Base-by-base conservation (phyloP, 2,329 filamentous ascomycete genomes). In the Nothopassalora personata region DNA sequence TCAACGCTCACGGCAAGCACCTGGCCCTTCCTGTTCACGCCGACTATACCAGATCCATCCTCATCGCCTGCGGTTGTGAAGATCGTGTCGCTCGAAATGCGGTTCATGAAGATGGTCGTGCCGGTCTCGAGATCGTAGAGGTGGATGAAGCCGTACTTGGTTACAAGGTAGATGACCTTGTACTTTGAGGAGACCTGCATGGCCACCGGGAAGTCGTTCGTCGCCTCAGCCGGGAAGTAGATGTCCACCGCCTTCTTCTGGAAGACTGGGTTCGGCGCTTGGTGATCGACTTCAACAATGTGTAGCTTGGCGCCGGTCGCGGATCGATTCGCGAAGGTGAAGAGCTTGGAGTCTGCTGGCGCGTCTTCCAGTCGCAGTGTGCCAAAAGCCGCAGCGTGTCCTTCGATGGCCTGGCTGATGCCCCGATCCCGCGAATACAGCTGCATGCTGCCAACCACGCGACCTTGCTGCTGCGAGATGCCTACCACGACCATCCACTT, bases 401-500 rank as follows among this genome's bases (percentile, higher is more conserved):
- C 94, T 78, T 99, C 94, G 69, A 99, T 97, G 62, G 92, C 88
- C 77, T 99, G 95, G 77, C 93, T 97, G 74, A 99, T 96, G 56
- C 92, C 92, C 66, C 94, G 88, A 69, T 97, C 93, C 74, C 88
- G 91, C 60, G 94, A 97, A 78, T 96, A 97, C 36, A 99, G 84
- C 77, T 99, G 95, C 88, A 99, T 94, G 64, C 90, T 90, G 66
- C 94, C 94, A 46, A 95, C 92, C 46, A 99, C 92, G 62, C 94
- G 90, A 58, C 92, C 93, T 73, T 92, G 87, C 72, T 95, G 89
- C 74, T 92, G 90, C 60, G 92, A 92, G 70, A 99, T 99, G 70
- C 94, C 94, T 59, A 99, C 91, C 58, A 97, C 87, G 31, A 95
- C 92, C 87, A 96, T 96, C 94, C 94, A 99, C 78, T 96, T 96